Base-by-base conservation (phyloP, 176 grass and related monocot species). In the Typha latifolia region DNA sequence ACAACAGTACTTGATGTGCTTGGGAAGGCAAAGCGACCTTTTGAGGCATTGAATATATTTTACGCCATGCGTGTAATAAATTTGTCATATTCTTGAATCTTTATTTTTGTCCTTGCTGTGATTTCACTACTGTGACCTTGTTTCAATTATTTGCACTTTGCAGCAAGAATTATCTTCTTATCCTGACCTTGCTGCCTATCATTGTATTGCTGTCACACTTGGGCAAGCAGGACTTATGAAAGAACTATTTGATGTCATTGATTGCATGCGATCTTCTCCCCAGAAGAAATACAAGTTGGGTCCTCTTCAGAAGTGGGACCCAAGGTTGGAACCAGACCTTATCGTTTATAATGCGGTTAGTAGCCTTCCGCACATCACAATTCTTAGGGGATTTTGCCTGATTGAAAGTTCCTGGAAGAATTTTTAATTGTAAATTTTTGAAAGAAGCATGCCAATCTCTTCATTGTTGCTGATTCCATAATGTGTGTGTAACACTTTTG, bases 211-310 rank as follows among this genome's bases (percentile, higher is more conserved):
- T 61, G 88, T 91, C 29, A 84, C 75, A 75, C 88, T 97, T 4
- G 93, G 93, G 49, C 88, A 92, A 89, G 85, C 88, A 77, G 93
- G 93, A 51, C 80, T 97, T 71, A 76, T 97, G 76, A 92, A 91
- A 84, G 93, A 91, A 83, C 75, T 97, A 77, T 97, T 97, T 68
- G 88, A 97, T 86, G 82, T 97, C 22, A 92, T 97, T 51, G 93
- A 97, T 70, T 86, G 85, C 75, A 92, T 97, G 93, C 70, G 52
- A 77, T 83, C 77, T 75, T 57, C 67, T 64, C 88, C 85, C 68
- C 74, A 23, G 51, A 96, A 91, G 74, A 91, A 97, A 67, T 89
- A 86, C 55, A 89, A 91, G 47, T 47, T 89, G 51, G 75, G 75
- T 4, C 69, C 63, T 57, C 80, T 91, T 84, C 82, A 91, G 74